A percentile compares a stretch with the other conserved stretches of the same genome.
Evolutionary conservation across 2,329 filamentous ascomycete genomes (phyloP).

Genomic region (Aspergillus chevalieri): DNA sequence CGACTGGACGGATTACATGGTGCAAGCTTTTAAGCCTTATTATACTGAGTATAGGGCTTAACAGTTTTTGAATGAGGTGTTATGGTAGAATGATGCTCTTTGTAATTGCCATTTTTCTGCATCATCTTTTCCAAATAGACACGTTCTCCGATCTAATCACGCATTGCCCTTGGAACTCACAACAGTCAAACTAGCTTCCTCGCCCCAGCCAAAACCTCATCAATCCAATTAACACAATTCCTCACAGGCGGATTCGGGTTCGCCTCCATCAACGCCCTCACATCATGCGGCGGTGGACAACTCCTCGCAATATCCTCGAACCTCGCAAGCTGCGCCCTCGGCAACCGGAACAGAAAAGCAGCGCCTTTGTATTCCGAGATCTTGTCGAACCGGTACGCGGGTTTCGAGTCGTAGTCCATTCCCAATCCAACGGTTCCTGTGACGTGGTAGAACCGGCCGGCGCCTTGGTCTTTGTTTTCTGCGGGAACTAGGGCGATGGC

Average conservation of each 20-base stretch:
- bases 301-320: conserved; percentile 1
- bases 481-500: conserved; percentile 1
- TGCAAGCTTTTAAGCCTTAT: conserved; percentile 21
- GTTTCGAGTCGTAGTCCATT: conserved; percentile 2
- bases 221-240: conserved; percentile 1
- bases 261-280: conserved; percentile 1
- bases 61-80: not conserved
- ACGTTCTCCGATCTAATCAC: too few species aligned
- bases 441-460: conserved; percentile 1
- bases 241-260: conserved; percentile 1
- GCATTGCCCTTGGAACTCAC: too few species aligned
- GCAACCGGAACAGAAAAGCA: not conserved
- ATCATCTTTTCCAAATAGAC: too few species aligned
- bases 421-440: conserved; percentile 1
- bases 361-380: not conserved
- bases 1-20: conserved; percentile 28
- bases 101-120: not conserved
- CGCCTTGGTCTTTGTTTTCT: conserved; percentile 1
- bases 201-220: conserved; percentile 2
- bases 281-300: not conserved
- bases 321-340: not conserved
- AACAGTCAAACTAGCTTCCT: not conserved
- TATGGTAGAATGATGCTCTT: not conserved
- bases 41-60: not conserved
- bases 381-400: conserved; percentile 1